phyloP scores from a whole-genome alignment of 345 rosid species.

The Triadica sebifera region DNA sequence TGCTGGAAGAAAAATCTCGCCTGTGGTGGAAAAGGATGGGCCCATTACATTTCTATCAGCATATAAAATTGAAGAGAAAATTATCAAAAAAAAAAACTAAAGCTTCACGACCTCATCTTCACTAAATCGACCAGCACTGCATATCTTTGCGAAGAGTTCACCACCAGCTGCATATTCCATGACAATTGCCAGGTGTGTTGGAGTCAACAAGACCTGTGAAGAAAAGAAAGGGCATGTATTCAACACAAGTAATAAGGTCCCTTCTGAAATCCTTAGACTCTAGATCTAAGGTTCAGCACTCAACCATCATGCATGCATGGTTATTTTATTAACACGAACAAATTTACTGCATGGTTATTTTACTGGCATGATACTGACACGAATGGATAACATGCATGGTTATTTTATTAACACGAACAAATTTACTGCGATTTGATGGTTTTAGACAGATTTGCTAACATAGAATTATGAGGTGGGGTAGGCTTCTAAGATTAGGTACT shows the following conservation, averaged over 20 bases:
- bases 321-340: too few relatives aligned
- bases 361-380: too few relatives aligned
- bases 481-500: background rate
- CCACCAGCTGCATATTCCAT: conserved; percentile 96
- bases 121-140: conserved; percentile 83
- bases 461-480: background rate
- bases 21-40: conserved; percentile 24
- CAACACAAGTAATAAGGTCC: conserved; percentile 2
- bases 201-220: conserved; percentile 65
- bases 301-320: background rate
- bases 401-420: too few relatives aligned
- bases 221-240: background rate
- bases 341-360: too few relatives aligned
- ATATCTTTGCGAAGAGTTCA: conserved; percentile 75
- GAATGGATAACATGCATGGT: too few relatives aligned
- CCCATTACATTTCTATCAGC: background rate
- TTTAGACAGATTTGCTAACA: background rate
- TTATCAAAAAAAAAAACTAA: conserved; percentile 9
- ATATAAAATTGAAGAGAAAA: background rate
- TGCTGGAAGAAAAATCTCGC: conserved; percentile 89
- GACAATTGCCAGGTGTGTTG: conserved; percentile 72
- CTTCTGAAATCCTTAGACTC: background rate
- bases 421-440: too few relatives aligned
- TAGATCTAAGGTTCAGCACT: background rate
- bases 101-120: conserved; percentile 71